Conservation (phyloP, 2,329 filamentous ascomycete genomes). For the Penicillium sp. region DNA sequence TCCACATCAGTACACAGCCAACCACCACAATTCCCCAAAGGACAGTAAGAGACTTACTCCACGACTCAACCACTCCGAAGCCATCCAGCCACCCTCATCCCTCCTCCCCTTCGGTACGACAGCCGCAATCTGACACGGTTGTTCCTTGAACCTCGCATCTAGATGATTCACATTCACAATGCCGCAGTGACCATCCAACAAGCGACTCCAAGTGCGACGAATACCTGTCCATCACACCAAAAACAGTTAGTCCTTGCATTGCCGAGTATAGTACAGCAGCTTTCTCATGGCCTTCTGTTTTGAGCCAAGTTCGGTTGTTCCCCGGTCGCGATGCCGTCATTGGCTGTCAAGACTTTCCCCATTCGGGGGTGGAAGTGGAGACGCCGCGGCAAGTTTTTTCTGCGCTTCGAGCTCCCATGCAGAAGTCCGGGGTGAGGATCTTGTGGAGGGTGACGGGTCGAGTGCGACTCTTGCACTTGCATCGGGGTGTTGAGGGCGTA, state of each 20-base stretch:
- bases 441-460: background rate
- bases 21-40: background rate
- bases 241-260: background rate
- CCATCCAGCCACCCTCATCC: slow-evolving; percentile 44
- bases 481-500: background rate
- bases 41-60: slow-evolving; percentile 32
- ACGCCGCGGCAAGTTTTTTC: slow-evolving; percentile 7
- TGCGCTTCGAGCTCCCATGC: background rate
- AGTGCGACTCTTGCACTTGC: background rate
- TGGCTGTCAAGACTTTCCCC: slow-evolving; percentile 31
- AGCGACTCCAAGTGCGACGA: slow-evolving; percentile 73
- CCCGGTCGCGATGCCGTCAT: slow-evolving; percentile 12
- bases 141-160: slow-evolving; percentile 62
- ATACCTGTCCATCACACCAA: slow-evolving; percentile 59
- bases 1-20: slow-evolving; percentile 3
- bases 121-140: slow-evolving; percentile 84
- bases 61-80: slow-evolving; percentile 45
- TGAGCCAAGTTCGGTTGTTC: background rate
- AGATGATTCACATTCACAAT: slow-evolving; percentile 69
- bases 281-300: background rate
- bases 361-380: slow-evolving; percentile 30
- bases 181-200: slow-evolving; percentile 77
- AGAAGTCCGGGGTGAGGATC: background rate
- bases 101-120: slow-evolving; percentile 64
- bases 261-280: background rate